These are phyloP conservation scores for Epichloe coenophiala DNA, from an alignment of 2,329 filamentous ascomycete genomes.

Conservation along the genomic window DNA sequence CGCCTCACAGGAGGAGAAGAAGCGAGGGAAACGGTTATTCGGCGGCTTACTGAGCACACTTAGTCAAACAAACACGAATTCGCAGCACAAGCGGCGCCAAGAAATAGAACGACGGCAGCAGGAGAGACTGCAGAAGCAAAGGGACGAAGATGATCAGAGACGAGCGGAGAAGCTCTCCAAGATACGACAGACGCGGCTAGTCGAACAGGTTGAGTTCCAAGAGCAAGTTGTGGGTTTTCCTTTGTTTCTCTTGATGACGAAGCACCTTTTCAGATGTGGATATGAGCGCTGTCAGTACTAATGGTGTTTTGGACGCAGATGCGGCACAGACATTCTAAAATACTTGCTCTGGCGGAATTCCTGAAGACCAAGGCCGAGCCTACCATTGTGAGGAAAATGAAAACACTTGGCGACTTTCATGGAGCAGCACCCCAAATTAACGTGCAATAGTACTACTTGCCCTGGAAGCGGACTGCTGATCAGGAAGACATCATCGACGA, in stretches of 20 bases:
- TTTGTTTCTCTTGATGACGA: not conserved
- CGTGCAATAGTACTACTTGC: conserved; percentile 60
- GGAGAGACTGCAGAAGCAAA: conserved; percentile 60
- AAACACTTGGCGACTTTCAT: not conserved
- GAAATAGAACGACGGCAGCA: conserved; percentile 77
- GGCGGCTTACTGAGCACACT: conserved; percentile 68
- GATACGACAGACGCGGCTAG: conserved; percentile 45
- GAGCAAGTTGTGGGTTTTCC: conserved; percentile 48
- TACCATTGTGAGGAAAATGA: conserved; percentile 45
- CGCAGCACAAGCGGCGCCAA: conserved; percentile 53
- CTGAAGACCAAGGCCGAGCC: conserved; percentile 61
- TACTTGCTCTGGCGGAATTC: conserved; percentile 58
- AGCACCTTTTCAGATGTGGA: not conserved
- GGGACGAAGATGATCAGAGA: conserved; percentile 54
- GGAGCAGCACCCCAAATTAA: not conserved
- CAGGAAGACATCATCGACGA: conserved; percentile 59
- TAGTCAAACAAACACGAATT: conserved; percentile 53
- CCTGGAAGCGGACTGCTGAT: conserved; percentile 57
- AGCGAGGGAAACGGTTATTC: conserved; percentile 73
- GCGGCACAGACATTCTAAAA: conserved; percentile 57
- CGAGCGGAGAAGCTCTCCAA: conserved; percentile 52
- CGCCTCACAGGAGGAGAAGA: conserved; percentile 56
- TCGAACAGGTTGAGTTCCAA: conserved; percentile 63
- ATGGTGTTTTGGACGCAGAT: conserved; percentile 43
- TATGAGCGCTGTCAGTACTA: not conserved